A percentile compares a stretch with the other conserved stretches of the same genome.
phyloP scores from a whole-genome alignment of 768 basidiomycete genomes.

The Serendipita vermifera region DNA sequence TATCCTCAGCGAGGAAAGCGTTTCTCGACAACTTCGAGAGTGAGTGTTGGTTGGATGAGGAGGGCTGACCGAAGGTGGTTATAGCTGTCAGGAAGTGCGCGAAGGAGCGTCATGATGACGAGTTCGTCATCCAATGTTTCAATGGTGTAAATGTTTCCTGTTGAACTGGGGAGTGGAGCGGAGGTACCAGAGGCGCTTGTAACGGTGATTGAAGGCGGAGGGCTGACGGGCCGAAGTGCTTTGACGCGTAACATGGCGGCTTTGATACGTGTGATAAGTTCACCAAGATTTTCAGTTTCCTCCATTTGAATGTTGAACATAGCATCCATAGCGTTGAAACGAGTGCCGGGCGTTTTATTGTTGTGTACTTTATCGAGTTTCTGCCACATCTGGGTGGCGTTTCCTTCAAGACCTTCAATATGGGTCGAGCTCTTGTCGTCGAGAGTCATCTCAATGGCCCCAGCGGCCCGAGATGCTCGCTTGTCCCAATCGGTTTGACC shows the following conservation, averaged over 20 bases:
- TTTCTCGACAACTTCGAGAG: not conserved
- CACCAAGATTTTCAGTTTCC: constrained; percentile 12
- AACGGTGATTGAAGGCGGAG: too few relatives aligned
- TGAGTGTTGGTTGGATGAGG: constrained; percentile 4
- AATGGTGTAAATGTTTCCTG: not conserved
- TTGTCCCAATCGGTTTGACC: not conserved
- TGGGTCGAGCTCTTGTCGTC: not conserved
- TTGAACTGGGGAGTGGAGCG: too few relatives aligned
- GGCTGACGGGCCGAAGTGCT: constrained; percentile 14
- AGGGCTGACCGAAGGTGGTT: not conserved
- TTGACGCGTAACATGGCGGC: constrained; percentile 14
- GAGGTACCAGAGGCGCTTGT: too few relatives aligned
- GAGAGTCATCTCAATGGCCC: not conserved
- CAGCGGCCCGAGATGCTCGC: not conserved
- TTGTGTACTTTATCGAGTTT: constrained; percentile 15
- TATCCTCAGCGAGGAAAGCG: not conserved
- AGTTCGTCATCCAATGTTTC: not conserved
- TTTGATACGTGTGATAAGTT: constrained; percentile 9
- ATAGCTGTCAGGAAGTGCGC: not conserved
- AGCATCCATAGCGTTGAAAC: constrained; percentile 15
- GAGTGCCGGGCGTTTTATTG: constrained; percentile 14
- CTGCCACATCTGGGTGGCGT: constrained; percentile 11
- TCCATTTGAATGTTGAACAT: constrained; percentile 14
- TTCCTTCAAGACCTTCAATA: not conserved
- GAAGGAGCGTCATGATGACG: not conserved